Percentiles rank a stretch among this genome's conserved stretches.
Evolutionary conservation across 78 protist species (phyloP).

Genomic region (Goniomonas avonlea): DNA sequence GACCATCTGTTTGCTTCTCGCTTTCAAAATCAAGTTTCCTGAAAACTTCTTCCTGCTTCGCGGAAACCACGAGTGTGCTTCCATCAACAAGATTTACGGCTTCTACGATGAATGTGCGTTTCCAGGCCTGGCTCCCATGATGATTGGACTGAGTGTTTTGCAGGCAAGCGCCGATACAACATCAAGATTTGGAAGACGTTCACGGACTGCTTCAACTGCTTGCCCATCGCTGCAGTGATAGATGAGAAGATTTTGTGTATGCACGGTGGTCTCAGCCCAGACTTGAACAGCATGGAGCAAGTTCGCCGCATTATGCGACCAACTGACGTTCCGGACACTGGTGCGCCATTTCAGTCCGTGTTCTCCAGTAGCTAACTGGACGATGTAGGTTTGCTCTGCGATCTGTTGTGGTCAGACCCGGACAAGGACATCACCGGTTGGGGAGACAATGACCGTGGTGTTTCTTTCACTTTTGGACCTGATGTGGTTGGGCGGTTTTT

Average conservation of each 20-base stretch:
- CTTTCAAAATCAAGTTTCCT: conserved; percentile 98
- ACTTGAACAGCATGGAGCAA: conserved; percentile 86
- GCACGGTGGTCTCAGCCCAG: conserved; percentile 98
- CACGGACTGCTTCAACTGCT: conserved; percentile 91
- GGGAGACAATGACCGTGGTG: conserved; percentile 98
- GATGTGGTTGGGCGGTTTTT: conserved; percentile 86
- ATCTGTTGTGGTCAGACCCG: conserved; percentile 98
- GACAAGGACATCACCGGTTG: conserved; percentile 87
- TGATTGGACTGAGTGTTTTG: not conserved
- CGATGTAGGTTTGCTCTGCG: conserved; percentile 86
- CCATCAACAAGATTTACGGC: conserved; percentile 98
- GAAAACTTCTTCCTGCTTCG: conserved; percentile 98
- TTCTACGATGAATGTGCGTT: conserved; percentile 94
- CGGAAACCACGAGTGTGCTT: conserved; percentile 99
- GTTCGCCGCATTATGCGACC: conserved; percentile 87
- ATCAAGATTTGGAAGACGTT: conserved; percentile 91
- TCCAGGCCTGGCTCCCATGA: not conserved
- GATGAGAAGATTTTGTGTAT: conserved; percentile 97
- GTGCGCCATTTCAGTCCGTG: conserved; percentile 45
- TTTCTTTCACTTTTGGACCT: conserved; percentile 92
- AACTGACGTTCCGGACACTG: conserved; percentile 96
- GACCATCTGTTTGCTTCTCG: conserved; percentile 94
- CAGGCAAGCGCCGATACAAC: conserved; percentile 92
- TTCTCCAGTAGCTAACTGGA: not conserved
- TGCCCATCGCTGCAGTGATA: conserved; percentile 95